Percentiles rank a stretch among this genome's conserved stretches.
These are phyloP conservation scores for Fonsecaea nubica DNA, from an alignment of 2,329 filamentous ascomycete genomes.

Conservation along the genomic window DNA sequence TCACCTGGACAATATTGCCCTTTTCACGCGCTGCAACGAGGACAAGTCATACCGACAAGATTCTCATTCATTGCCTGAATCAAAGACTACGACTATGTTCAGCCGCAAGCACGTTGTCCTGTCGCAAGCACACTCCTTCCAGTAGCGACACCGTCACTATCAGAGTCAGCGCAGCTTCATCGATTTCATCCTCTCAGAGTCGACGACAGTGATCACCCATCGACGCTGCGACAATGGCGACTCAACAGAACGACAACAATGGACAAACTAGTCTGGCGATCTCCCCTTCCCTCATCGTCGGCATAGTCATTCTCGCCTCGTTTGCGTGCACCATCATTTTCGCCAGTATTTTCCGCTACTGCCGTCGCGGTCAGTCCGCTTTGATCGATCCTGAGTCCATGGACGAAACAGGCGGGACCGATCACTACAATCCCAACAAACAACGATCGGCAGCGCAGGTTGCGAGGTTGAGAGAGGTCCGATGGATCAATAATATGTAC, in stretches of 20 bases:
- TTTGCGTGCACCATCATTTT: slow-evolving; percentile 27
- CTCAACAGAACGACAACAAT: slow-evolving; percentile 14
- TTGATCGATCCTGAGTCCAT: slow-evolving; percentile 14
- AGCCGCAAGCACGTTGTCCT: neutral
- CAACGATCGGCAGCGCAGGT: slow-evolving; percentile 22
- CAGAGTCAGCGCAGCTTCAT: neutral
- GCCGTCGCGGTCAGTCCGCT: slow-evolving; percentile 11
- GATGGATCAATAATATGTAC: slow-evolving; percentile 35
- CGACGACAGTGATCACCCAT: neutral
- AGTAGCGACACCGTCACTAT: neutral
- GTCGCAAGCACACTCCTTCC: neutral
- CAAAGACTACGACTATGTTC: neutral
- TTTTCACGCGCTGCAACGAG: neutral
- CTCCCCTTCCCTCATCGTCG: slow-evolving; percentile 31
- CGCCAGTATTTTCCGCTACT: slow-evolving; percentile 33
- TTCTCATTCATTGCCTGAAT: neutral
- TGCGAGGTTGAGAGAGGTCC: slow-evolving; percentile 33
- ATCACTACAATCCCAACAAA: slow-evolving; percentile 34
- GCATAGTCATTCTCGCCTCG: slow-evolving; percentile 30
- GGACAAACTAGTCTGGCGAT: slow-evolving; percentile 23
- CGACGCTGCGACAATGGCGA: neutral
- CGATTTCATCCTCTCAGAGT: neutral
- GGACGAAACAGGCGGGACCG: slow-evolving; percentile 22
- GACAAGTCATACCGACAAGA: neutral
- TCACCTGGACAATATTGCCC: neutral